Percentiles rank a stretch among this genome's conserved stretches.
phyloP scores from a whole-genome alignment of 1,139 yeast species.

The Lodderomyces beijingensis region DNA sequence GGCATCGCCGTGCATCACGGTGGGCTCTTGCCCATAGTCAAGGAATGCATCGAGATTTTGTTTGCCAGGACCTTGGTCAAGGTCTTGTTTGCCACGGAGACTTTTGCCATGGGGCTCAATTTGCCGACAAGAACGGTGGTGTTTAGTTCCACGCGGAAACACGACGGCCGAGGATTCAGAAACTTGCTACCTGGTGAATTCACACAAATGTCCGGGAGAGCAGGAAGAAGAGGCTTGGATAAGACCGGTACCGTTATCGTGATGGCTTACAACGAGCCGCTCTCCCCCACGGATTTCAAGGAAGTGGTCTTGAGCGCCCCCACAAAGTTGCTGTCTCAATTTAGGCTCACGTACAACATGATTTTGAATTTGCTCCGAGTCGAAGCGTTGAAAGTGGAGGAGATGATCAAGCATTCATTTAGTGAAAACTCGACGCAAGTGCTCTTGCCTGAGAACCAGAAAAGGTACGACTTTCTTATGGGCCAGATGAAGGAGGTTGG shows the following conservation, averaged over 20 bases:
- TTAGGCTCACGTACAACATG: slow-evolving; percentile 93
- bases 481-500: slow-evolving; percentile 39
- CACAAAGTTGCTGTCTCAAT: slow-evolving; percentile 85
- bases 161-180: slow-evolving; percentile 83
- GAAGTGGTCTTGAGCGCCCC: slow-evolving; percentile 84
- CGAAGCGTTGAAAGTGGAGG: slow-evolving; percentile 92
- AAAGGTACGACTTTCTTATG: slow-evolving; percentile 52
- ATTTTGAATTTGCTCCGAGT: slow-evolving; percentile 84
- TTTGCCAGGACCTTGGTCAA: slow-evolving; percentile 84
- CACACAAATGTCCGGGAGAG: slow-evolving; percentile 98
- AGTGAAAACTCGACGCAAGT: slow-evolving; percentile 89
- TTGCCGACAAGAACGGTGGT: slow-evolving; percentile 97
- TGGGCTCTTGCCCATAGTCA: slow-evolving; percentile 90
- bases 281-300: slow-evolving; percentile 58
- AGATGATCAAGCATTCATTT: slow-evolving; percentile 94
- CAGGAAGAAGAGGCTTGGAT: slow-evolving; percentile 96
- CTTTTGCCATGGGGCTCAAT: slow-evolving; percentile 97
- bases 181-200: slow-evolving; percentile 90
- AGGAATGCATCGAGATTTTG: slow-evolving; percentile 89
- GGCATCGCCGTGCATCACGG: slow-evolving; percentile 98
- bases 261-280: slow-evolving; percentile 76
- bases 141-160: slow-evolving; percentile 78
- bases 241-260: slow-evolving; percentile 93
- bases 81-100: slow-evolving; percentile 94
- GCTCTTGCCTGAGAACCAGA: slow-evolving; percentile 80